Evolutionary conservation across 2,329 filamentous ascomycete genomes (phyloP).

Genomic region (Arachnomyces sp.): DNA sequence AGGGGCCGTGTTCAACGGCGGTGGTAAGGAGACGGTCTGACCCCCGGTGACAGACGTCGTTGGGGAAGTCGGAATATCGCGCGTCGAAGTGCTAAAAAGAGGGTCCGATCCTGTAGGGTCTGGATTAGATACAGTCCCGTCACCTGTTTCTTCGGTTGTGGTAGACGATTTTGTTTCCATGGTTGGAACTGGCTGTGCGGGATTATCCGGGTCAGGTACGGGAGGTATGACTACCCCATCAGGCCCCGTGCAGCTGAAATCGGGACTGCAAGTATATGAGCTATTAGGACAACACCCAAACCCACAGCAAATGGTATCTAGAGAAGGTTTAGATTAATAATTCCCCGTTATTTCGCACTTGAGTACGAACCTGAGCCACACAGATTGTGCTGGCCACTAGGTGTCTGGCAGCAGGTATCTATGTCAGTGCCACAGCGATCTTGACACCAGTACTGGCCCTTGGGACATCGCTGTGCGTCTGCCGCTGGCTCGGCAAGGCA

Average conservation of each 20-base stretch:
- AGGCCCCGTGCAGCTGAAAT: slow-evolving; percentile 8
- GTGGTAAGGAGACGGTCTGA: slow-evolving; percentile 3
- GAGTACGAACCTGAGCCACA: slow-evolving; percentile 1
- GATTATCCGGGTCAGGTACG: neutral
- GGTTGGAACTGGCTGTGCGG: too few relatives aligned
- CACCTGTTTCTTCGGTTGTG: too few relatives aligned
- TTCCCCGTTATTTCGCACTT: neutral
- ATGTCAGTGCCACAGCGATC: slow-evolving; percentile 3
- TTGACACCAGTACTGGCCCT: slow-evolving; percentile 8
- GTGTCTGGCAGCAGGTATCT: slow-evolving; percentile 6
- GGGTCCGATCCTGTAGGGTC: neutral
- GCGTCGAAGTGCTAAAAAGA: slow-evolving; percentile 2
- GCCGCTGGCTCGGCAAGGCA: neutral
- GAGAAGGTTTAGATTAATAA: neutral
- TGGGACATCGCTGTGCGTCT: slow-evolving; percentile 4
- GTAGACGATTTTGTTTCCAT: too few relatives aligned
- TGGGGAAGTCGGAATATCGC: slow-evolving; percentile 1
- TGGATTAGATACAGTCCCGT: neutral
- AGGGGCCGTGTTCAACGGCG: slow-evolving; percentile 2
- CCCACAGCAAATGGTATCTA: slow-evolving; percentile 7
- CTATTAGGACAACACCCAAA: slow-evolving; percentile 7
- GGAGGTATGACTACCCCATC: slow-evolving; percentile 2
- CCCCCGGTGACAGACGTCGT: slow-evolving; percentile 1
- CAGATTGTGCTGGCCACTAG: slow-evolving; percentile 3
- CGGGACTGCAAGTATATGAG: slow-evolving; percentile 7